Percentiles rank a stretch among this genome's conserved stretches.
Conservation (phyloP, 2,329 filamentous ascomycete species). For the Berkeleyomyces rouxiae region DNA sequence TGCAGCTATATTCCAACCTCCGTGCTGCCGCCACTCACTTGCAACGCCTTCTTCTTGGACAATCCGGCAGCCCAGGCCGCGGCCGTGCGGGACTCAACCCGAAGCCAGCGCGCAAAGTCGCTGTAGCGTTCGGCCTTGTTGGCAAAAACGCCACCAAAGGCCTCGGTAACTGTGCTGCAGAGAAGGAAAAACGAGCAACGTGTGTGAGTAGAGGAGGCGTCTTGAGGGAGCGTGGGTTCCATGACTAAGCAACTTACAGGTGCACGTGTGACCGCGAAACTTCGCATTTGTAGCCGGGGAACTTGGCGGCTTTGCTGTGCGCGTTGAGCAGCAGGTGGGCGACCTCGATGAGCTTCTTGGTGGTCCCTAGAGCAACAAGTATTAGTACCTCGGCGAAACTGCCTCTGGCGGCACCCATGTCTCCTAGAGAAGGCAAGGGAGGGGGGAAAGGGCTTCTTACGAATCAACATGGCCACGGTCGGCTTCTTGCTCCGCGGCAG, state of each 20-base stretch:
- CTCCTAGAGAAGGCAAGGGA: not conserved
- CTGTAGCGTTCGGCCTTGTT: constrained; percentile 56
- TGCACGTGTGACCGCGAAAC: constrained; percentile 9
- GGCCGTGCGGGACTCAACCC: constrained; percentile 25
- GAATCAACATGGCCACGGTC: constrained; percentile 38
- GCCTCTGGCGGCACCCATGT: not conserved
- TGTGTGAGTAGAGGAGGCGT: not conserved
- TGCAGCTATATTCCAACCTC: not conserved
- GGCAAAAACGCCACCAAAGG: constrained; percentile 51
- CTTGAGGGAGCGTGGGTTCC: too few species aligned
- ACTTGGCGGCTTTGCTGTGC: constrained; percentile 27
- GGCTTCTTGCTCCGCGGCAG: constrained; percentile 43
- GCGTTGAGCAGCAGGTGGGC: constrained; percentile 48
- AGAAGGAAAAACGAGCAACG: not conserved
- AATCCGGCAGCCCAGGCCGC: not conserved
- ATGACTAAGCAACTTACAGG: constrained; percentile 6
- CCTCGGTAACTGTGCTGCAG: constrained; percentile 47
- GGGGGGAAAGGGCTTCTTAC: constrained; percentile 26
- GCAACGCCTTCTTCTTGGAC: not conserved
- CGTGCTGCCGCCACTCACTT: not conserved
- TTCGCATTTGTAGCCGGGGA: constrained; percentile 39
- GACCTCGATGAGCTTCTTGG: constrained; percentile 48
- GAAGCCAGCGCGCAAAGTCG: constrained; percentile 52
- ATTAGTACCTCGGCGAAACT: constrained; percentile 23
- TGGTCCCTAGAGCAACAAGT: constrained; percentile 39